phyloP scores from a whole-genome alignment of 108 stramenopile species.

The Nitzschia sp. region DNA sequence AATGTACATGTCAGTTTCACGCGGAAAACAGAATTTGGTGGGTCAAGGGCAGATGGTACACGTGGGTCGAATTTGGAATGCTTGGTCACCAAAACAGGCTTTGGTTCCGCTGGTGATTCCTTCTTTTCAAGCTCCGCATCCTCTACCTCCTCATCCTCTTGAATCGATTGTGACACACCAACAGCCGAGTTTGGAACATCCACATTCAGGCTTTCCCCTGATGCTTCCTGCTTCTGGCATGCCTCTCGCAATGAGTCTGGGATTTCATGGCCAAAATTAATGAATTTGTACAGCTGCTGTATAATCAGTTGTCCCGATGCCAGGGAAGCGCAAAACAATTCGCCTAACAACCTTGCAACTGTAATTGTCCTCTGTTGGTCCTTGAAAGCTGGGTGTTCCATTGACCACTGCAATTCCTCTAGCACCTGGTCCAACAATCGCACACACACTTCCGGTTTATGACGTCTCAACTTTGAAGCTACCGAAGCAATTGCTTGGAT shows the following conservation, averaged over 20 bases:
- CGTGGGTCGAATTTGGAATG: conserved; percentile 89
- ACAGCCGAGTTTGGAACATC: conserved; percentile 28
- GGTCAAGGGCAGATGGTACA: conserved; percentile 74
- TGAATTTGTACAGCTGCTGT: conserved; percentile 75
- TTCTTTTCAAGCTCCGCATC: conserved; percentile 41
- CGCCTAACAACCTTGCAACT: conserved; percentile 82
- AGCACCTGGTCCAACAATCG: conserved; percentile 81
- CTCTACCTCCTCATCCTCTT: conserved; percentile 82
- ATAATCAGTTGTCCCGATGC: conserved; percentile 74
- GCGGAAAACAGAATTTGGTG: conserved; percentile 82
- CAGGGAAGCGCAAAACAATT: conserved; percentile 72
- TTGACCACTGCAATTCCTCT: conserved; percentile 86
- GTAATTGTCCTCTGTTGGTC: conserved; percentile 89
- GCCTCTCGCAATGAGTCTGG: conserved; percentile 67
- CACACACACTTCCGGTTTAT: conserved; percentile 64
- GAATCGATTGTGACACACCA: conserved; percentile 66
- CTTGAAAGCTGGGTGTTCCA: conserved; percentile 78
- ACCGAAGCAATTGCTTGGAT: conserved; percentile 81
- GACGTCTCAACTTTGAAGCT: conserved; percentile 74
- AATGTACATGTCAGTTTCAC: conserved; percentile 84
- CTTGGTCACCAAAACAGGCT: conserved; percentile 63
- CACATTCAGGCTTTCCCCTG: background rate
- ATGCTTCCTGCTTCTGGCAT: conserved; percentile 41
- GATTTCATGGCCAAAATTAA: conserved; percentile 91
- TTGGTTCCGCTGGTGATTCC: conserved; percentile 19